phyloP scores from a whole-genome alignment of 2,329 filamentous ascomycete genomes.

The Gliomastix tumulicola region DNA sequence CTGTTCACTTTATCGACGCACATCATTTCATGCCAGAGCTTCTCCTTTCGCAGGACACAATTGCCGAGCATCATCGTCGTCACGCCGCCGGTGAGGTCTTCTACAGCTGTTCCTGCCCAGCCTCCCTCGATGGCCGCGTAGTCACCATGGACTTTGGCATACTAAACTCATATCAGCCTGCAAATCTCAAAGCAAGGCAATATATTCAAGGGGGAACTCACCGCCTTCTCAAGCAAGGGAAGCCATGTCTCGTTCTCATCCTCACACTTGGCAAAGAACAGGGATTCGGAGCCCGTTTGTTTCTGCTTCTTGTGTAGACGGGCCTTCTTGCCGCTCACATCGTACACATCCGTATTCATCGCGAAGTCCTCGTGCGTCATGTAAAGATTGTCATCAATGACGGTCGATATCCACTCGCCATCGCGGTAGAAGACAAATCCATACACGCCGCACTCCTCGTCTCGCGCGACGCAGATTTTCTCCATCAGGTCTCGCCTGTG shows the following conservation, averaged over 20 bases:
- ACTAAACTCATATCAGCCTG: constrained; percentile 21
- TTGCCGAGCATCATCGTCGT: constrained; percentile 47
- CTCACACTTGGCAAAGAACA: constrained; percentile 64
- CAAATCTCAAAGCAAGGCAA: not conserved
- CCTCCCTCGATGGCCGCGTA: constrained; percentile 62
- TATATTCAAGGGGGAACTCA: constrained; percentile 6
- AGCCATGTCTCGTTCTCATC: constrained; percentile 70
- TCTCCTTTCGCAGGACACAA: constrained; percentile 58
- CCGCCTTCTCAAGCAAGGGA: constrained; percentile 64
- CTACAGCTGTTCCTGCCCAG: constrained; percentile 47
- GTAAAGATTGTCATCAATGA: constrained; percentile 62
- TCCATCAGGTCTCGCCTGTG: constrained; percentile 60
- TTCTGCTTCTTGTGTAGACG: constrained; percentile 53
- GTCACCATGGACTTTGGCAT: constrained; percentile 68
- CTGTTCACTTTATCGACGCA: constrained; percentile 44
- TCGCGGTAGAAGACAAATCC: constrained; percentile 67
- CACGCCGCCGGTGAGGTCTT: constrained; percentile 48
- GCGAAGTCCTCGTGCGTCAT: constrained; percentile 31
- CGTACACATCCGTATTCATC: constrained; percentile 21
- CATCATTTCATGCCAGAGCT: constrained; percentile 63
- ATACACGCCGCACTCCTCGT: constrained; percentile 64
- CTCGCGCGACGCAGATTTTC: constrained; percentile 57
- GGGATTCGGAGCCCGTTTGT: constrained; percentile 61
- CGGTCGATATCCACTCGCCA: constrained; percentile 64
- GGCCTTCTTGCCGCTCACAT: constrained; percentile 41